phyloP scores from a whole-genome alignment of 1,139 yeast genomes.

The Debaryomyces singareniensis region DNA sequence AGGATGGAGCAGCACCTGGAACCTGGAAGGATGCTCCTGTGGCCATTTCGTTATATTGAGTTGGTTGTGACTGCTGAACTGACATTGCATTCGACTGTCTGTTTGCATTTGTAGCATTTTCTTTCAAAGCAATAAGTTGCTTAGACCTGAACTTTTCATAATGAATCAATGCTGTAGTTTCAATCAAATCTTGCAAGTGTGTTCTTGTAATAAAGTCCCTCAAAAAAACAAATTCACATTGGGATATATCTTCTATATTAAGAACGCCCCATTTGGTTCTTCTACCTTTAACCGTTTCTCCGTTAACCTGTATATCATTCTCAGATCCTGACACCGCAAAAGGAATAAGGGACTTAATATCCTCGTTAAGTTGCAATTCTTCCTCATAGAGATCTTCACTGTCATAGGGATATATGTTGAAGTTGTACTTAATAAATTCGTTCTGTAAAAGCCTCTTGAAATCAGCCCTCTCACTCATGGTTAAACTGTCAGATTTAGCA shows the following conservation, averaged over 20 bases:
- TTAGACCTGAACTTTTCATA: conserved; percentile 91
- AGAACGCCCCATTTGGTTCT: conserved; percentile 90
- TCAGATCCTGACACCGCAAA: conserved; percentile 97
- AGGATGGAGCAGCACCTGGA: background rate
- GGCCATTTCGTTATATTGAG: background rate
- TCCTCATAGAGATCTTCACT: conserved; percentile 69
- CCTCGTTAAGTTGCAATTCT: conserved; percentile 70
- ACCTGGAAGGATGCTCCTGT: too few relatives aligned
- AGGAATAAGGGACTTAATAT: conserved; percentile 76
- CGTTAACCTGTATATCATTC: conserved; percentile 62
- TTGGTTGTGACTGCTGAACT: background rate
- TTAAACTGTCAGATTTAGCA: conserved; percentile 87
- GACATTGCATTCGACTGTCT: conserved; percentile 18
- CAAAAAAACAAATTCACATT: conserved; percentile 90
- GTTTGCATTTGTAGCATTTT: conserved; percentile 55
- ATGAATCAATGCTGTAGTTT: conserved; percentile 81
- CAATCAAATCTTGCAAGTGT: conserved; percentile 92
- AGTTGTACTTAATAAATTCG: conserved; percentile 68
- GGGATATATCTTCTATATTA: conserved; percentile 88
- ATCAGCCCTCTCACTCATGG: conserved; percentile 73
- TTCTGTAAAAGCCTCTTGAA: conserved; percentile 72
- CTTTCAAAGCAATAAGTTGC: conserved; percentile 90
- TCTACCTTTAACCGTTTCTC: conserved; percentile 82
- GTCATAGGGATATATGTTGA: conserved; percentile 86
- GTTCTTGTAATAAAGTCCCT: conserved; percentile 93